A percentile compares a stretch with the other conserved stretches of the same genome.
These are phyloP conservation scores for Pholiota microspora DNA, from an alignment of 768 basidiomycete genomes.

Conservation along the genomic window DNA sequence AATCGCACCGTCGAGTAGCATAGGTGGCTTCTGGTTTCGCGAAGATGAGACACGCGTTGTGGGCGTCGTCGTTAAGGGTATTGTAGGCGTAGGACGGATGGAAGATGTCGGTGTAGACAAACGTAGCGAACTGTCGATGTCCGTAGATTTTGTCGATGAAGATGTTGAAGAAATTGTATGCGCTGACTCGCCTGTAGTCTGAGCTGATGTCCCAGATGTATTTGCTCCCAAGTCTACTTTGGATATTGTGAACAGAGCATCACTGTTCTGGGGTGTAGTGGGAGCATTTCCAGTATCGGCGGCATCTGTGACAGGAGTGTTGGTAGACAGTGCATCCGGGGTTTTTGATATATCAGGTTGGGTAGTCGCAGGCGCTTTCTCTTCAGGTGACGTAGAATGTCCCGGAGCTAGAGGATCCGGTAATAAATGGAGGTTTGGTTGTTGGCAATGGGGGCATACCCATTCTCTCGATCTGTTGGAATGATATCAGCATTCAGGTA, in stretches of 20 bases:
- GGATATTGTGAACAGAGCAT: not conserved
- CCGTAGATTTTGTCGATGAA: not conserved
- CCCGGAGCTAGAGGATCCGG: slow-evolving; percentile 54
- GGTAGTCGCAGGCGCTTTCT: slow-evolving; percentile 1
- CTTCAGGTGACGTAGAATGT: not conserved
- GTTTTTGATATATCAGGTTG: not conserved
- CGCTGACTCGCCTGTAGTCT: too few relatives aligned
- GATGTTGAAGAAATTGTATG: not conserved
- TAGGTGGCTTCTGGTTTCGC: slow-evolving; percentile 44
- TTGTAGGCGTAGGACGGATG: not conserved
- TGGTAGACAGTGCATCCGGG: not conserved
- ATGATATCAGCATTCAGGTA: not conserved
- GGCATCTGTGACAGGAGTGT: not conserved
- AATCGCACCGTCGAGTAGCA: slow-evolving; percentile 73
- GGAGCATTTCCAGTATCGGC: not conserved
- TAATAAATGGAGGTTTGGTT: slow-evolving; percentile 64
- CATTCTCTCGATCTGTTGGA: slow-evolving; percentile 77
- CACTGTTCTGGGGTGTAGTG: not conserved
- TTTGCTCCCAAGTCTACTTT: too few relatives aligned
- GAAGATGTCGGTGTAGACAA: not conserved
- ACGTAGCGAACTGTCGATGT: not conserved
- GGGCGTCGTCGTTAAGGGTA: not conserved
- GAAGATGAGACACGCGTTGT: slow-evolving; percentile 1
- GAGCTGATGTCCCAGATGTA: too few relatives aligned
- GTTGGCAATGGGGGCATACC: slow-evolving; percentile 73